These are phyloP conservation scores for Paramecium pentaurelia DNA, from an alignment of 73 alveolate genomes.

Conservation along the genomic window DNA sequence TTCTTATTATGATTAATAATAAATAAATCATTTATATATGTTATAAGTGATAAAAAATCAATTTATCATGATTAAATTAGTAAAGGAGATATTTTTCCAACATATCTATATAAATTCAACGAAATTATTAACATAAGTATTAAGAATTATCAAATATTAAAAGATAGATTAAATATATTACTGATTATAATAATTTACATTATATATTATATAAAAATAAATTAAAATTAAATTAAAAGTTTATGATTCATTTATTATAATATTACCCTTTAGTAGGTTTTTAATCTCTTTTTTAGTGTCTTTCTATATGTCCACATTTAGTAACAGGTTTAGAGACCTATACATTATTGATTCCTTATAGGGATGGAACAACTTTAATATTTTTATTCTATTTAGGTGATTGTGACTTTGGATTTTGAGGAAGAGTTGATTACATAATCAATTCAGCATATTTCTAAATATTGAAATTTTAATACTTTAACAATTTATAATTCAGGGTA, in stretches of 20 bases:
- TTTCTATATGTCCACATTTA: background rate
- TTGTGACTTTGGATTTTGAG: background rate
- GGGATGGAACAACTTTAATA: background rate
- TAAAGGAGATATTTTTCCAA: too few relatives aligned
- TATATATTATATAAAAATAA: too few relatives aligned
- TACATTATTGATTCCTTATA: background rate
- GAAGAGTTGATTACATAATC: background rate
- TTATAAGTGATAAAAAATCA: too few relatives aligned
- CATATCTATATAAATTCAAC: too few relatives aligned
- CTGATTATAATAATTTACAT: background rate
- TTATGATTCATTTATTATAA: background rate
- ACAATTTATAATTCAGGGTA: background rate
- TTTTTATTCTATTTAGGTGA: background rate
- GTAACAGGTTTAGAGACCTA: background rate
- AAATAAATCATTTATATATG: too few relatives aligned
- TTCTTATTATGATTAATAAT: too few relatives aligned
- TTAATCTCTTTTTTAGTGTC: slow-evolving; percentile 23
- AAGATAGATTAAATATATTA: too few relatives aligned
- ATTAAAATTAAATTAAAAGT: too few relatives aligned
- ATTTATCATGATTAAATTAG: too few relatives aligned
- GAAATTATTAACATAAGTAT: too few relatives aligned
- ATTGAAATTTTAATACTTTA: background rate
- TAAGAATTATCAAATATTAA: too few relatives aligned
- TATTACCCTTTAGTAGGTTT: background rate
- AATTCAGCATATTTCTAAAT: background rate